Evolutionary conservation across 2,329 filamentous ascomycete genomes (phyloP).

Genomic region (Apiospora pterosperma): DNA sequence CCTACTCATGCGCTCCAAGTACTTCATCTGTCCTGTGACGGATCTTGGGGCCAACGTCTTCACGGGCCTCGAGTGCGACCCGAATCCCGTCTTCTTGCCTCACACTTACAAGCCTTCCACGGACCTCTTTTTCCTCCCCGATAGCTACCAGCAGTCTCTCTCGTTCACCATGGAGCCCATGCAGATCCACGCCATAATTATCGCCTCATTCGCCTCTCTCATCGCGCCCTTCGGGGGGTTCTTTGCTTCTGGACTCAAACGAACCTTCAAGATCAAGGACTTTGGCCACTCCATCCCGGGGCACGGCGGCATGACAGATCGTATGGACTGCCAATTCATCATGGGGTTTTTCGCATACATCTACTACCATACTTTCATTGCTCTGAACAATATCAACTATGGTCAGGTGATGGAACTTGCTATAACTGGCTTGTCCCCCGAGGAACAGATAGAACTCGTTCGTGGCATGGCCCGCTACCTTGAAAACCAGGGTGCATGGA

Average conservation of each 20-base stretch:
- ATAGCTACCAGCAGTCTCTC: conserved; percentile 28
- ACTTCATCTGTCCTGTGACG: conserved; percentile 97
- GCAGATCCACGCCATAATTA: conserved; percentile 86
- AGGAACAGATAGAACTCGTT: conserved; percentile 85
- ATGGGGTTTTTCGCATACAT: conserved; percentile 99
- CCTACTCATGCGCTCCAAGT: conserved; percentile 84
- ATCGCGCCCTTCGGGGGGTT: conserved; percentile 98
- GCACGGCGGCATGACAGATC: conserved; percentile 95
- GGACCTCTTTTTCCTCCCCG: conserved; percentile 54
- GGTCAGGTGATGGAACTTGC: conserved; percentile 87
- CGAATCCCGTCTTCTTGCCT: conserved; percentile 87
- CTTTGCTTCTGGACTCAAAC: conserved; percentile 95
- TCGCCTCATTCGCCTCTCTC: conserved; percentile 91
- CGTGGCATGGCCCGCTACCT: conserved; percentile 62
- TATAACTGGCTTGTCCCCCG: conserved; percentile 80
- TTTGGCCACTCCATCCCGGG: conserved; percentile 98
- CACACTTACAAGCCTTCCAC: conserved; percentile 45
- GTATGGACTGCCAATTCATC: conserved; percentile 99
- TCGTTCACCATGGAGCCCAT: conserved; percentile 80
- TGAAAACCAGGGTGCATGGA: conserved; percentile 56
- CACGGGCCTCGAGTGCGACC: conserved; percentile 83
- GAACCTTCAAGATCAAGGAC: conserved; percentile 99
- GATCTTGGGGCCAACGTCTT: conserved; percentile 92
- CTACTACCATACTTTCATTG: conserved; percentile 98
- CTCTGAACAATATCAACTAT: conserved; percentile 78